Evolutionary conservation across 164 flowering plant genomes (phyloP), one percentile per base, ranked within the genome.

Genomic region (Buxus sempervirens): DNA sequence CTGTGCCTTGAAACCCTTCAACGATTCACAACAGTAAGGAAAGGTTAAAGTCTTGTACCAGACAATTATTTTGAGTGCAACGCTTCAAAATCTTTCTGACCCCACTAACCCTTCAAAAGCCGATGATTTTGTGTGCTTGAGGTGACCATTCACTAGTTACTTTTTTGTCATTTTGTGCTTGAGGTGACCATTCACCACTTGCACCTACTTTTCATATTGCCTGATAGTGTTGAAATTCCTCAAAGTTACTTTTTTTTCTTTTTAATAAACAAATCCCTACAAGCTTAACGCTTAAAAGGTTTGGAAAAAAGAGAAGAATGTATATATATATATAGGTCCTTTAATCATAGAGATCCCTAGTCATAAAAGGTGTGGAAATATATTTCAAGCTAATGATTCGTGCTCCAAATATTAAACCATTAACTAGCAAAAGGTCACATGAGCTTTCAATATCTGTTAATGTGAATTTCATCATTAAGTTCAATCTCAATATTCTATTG

Each of bases 31-130:
- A n/a, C 24, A 9, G n/a, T 16, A 15, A 36, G 22, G 20, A 21
- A 56, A 45, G n/a, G 56, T 48, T 41, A 38, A 70, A 63, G 70
- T 4, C 20, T 66, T 58, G 74, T 73, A 73, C 67, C 42, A 51
- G 82, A 79, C 67, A 75, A 82, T 82, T 76, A 82, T n/a, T 82
- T 79, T 49, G 62, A 73, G 60, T 36, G 60, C 74, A 57, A 75
- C 68, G 18, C 28, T 32, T 32, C n/a, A n/a, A n/a, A n/a, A n/a
- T n/a, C n/a, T n/a, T n/a, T n/a, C n/a, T n/a, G n/a, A n/a, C n/a
- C 38, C 7, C 38, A 32, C 3, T 32, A 7, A 7, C 38, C 38
- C 7, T 32, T 32, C 3, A 7, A 32, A 32, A 32, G 38, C 38
- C 7, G 38, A 32, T 3, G 38, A 3, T 32, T 7, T 32, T 32